Percentiles rank a stretch among this genome's conserved stretches.
phyloP scores from a whole-genome alignment of 1,284 basidiomycete species.

The Mycosarcoma maydis region DNA sequence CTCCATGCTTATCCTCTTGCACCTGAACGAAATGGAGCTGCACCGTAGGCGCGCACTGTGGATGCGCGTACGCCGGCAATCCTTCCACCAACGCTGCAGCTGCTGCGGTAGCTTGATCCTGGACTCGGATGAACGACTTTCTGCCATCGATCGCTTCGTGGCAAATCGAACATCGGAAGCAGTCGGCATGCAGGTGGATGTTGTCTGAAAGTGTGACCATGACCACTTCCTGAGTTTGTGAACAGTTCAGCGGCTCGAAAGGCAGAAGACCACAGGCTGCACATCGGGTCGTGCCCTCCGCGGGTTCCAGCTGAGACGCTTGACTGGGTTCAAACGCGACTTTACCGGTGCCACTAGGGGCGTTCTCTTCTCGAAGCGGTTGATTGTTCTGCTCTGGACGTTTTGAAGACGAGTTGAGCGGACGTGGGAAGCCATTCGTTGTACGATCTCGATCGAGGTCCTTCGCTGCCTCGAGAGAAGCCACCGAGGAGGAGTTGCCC shows the following conservation, averaged over 20 bases:
- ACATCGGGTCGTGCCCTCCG: conserved; percentile 20
- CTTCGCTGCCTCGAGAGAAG: too few relatives aligned
- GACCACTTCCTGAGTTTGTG: conserved; percentile 20
- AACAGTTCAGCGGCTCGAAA: conserved; percentile 29
- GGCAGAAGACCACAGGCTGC: conserved; percentile 33
- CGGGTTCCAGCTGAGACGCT: conserved; percentile 10
- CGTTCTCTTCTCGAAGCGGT: conserved; percentile 13
- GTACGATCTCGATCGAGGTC: conserved; percentile 15
- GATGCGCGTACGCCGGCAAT: conserved; percentile 27
- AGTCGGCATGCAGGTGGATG: conserved; percentile 45
- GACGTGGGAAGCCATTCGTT: conserved; percentile 26
- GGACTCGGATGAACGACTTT: conserved; percentile 38
- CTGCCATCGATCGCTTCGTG: conserved; percentile 29
- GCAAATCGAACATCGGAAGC: conserved; percentile 53
- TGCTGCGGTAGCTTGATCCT: background rate
- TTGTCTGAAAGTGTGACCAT: conserved; percentile 43
- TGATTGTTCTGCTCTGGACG: too few relatives aligned
- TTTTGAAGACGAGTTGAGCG: conserved; percentile 16
- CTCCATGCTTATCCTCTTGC: background rate
- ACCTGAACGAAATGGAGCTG: conserved; percentile 8
- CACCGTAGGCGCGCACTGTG: conserved; percentile 23
- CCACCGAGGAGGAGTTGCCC: too few relatives aligned
- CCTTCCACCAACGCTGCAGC: background rate
- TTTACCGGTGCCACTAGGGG: background rate
- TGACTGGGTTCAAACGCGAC: background rate